phyloP scores from a whole-genome alignment of 192 early-diverging fungal species.

The Funneliformis geosporum region DNA sequence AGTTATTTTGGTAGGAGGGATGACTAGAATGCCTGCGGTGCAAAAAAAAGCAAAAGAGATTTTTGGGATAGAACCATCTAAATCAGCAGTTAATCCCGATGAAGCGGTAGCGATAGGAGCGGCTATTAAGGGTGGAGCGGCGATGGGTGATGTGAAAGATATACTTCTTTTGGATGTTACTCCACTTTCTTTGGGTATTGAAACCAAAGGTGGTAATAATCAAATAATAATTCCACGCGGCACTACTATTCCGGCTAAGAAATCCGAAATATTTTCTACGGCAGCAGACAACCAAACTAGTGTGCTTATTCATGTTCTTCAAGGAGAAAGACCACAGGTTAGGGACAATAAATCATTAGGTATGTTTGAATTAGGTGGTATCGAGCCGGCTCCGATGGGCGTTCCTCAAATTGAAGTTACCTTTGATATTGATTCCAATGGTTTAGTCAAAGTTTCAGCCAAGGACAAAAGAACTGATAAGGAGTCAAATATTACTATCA shows the following conservation, averaged over 20 bases:
- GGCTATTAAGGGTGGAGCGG: conserved; percentile 94
- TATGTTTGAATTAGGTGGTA: conserved; percentile 81
- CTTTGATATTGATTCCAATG: conserved; percentile 98
- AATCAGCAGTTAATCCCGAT: conserved; percentile 96
- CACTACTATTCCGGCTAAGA: conserved; percentile 98
- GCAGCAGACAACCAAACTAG: conserved; percentile 95
- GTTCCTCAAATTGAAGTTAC: conserved; percentile 95
- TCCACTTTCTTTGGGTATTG: conserved; percentile 94
- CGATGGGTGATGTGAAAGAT: conserved; percentile 88
- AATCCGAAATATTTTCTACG: conserved; percentile 94
- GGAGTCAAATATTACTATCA: conserved; percentile 93
- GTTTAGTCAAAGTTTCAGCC: conserved; percentile 95
- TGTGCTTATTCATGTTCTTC: conserved; percentile 94
- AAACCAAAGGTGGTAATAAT: conserved; percentile 94
- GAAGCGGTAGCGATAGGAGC: conserved; percentile 97
- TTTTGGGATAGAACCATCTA: conserved; percentile 81
- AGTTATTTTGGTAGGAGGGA: conserved; percentile 96
- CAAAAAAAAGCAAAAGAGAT: conserved; percentile 81
- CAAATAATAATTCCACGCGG: conserved; percentile 93
- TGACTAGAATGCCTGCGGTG: conserved; percentile 96
- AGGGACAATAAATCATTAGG: conserved; percentile 97
- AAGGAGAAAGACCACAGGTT: conserved; percentile 94
- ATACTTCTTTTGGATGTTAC: conserved; percentile 94
- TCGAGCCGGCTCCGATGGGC: conserved; percentile 92
- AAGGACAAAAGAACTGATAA: conserved; percentile 92